These are phyloP conservation scores for Pontederia paniculata DNA, from an alignment of 176 grass and related monocot species.

Conservation along the genomic window DNA sequence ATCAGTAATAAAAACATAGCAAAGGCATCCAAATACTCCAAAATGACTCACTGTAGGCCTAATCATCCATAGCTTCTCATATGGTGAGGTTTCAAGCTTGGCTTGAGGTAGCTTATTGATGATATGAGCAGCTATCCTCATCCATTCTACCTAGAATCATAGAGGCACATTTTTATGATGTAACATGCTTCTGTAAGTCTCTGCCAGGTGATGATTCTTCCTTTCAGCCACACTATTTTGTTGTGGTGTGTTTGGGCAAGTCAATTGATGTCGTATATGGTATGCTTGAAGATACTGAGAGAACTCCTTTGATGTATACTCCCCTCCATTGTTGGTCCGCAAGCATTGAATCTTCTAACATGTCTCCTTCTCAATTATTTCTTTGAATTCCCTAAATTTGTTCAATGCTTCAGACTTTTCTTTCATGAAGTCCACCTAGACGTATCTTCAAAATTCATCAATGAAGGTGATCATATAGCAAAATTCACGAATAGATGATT, in stretches of 20 bases:
- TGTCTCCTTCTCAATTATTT: conserved; percentile 13
- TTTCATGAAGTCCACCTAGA: conserved; percentile 14
- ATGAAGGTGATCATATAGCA: conserved; percentile 3
- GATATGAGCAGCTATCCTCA: not conserved
- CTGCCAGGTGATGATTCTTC: conserved; percentile 4
- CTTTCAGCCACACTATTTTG: conserved; percentile 14
- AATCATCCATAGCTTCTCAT: conserved; percentile 11
- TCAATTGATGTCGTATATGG: conserved; percentile 15
- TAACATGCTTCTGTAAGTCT: conserved; percentile 17
- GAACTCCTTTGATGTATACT: conserved; percentile 18
- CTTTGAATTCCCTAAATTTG: conserved; percentile 20
- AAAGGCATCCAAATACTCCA: conserved; percentile 2
- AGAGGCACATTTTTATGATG: conserved; percentile 7
- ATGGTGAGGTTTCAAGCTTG: not conserved
- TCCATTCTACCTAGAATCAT: conserved; percentile 19
- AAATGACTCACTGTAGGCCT: conserved; percentile 1
- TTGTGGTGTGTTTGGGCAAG: conserved; percentile 10
- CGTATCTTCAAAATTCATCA: not conserved
- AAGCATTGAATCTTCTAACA: not conserved
- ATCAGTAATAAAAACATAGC: conserved; percentile 11
- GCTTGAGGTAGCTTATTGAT: conserved; percentile 8
- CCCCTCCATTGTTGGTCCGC: conserved; percentile 4
- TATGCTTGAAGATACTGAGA: not conserved
- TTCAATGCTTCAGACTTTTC: not conserved
- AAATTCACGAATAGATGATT: not conserved